Evolutionary conservation across 2,329 filamentous ascomycete species (phyloP), one percentile per base, ranked within the genome.

Genomic region (Aspergillus sp.): DNA sequence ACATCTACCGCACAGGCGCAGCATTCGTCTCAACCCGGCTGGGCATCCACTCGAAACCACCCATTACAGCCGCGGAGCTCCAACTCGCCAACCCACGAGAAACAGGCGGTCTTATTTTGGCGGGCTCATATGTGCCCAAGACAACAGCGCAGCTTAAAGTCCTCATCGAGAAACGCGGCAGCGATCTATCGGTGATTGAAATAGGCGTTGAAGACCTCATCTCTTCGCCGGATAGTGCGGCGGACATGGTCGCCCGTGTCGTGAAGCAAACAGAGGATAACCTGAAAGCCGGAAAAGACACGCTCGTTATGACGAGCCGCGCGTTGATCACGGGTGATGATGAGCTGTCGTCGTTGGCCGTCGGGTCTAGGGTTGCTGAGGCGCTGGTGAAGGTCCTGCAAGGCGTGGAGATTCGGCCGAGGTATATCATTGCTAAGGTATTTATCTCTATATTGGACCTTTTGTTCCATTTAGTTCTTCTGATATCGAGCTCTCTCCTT

Each of bases 251-350:
- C 4, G 15, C 56, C 1, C 66, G 69, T 0, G 67, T 73, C 1
- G 68, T 73, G 0, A 64, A 65, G 2, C 67, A 77, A 19, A 73
- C 79, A 0, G 76, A 79, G 2, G 55, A 69, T 0, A 63, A 77
- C 43, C 75, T 86, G 6, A 62, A 66, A 2, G 62, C 71, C 2
- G 82, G 82, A 0, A 73, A 78, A 39, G 83, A 87, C 50, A 82
- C 84, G 1, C 71, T 87, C 0, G 72, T 86, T 35, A 87, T 86
- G 83, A 87, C 84, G 0, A 84, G 81, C 39, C 76, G 84, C 0
- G 76, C 79, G 37, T 70, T 87, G 0, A 74, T 86, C 15, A 77
- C 72, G 0, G 81, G 81, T 0, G 67, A 66, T 0, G 81, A 86
- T 59, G 82, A 80, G 35, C 69, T 77, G 2, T 77, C 78, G 14